Base-by-base conservation (phyloP, 495 filamentous ascomycete species). In the Trichoderma parareesei region DNA sequence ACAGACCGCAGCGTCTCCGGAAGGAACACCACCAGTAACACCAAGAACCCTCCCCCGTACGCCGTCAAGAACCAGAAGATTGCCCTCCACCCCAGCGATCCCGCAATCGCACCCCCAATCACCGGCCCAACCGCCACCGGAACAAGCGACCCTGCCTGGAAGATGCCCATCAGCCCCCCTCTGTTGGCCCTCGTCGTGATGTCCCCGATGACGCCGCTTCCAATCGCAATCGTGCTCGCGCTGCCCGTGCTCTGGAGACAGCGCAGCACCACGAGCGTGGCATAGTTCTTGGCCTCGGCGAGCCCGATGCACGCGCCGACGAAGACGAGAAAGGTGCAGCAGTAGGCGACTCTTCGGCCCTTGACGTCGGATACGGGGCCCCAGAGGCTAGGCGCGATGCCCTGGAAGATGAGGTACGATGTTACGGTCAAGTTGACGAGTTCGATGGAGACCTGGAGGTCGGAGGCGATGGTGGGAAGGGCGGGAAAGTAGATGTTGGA, bases 11-110 rank as follows among this genome's bases (percentile, higher is more conserved):
- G 68, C 4, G 85, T 87, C 68, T 87, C 84, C 1, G 84, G 85
- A 0, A 86, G 70, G 0, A 79, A 40, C 4, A 81, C 1, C 9
- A 80, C 60, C 0, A 86, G 53, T 0, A 75, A 3, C 13, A 78
- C 16, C 2, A 85, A 67, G 63, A 79, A 82, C 2, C 72, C 70
- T 5, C 74, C 81, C 63, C 73, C 73, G 53, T 79, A 79, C 3
- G 84, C 81, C 0, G 78, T 66, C 61, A 87, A 65, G 57, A 86
- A 83, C 80, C 80, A 85, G 69, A 87, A 87, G 4, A 87, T 81
- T 0, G 78, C 68, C 53, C 77, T 76, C 84, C 83, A 87, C 16
- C 84, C 84, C 10, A 84, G 53, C 2, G 75, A 77, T 44, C 77
- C 73, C 0, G 83, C 74, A 38, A 87, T 67, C 4, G 76, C 75